Percentiles rank a stretch among this genome's conserved stretches.
Conservation (phyloP, 2,329 filamentous ascomycete species). For the Aspergillus persii region DNA sequence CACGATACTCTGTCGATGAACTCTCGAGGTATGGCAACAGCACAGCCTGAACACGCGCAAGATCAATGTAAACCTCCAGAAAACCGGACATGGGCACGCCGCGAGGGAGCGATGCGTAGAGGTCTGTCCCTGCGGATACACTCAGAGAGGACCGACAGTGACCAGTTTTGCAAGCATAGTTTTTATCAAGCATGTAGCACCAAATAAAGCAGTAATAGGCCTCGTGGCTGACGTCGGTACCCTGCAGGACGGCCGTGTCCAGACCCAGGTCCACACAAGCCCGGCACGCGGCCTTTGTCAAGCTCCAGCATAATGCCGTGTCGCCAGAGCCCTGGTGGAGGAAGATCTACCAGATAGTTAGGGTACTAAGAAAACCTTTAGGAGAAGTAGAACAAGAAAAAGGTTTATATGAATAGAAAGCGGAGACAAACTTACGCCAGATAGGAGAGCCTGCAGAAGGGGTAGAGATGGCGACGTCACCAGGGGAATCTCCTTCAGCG, state of each 20-base stretch:
- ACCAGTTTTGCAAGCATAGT: slow-evolving; percentile 21
- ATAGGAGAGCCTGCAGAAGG: slow-evolving; percentile 16
- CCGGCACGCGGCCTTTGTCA: slow-evolving; percentile 20
- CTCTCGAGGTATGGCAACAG: slow-evolving; percentile 12
- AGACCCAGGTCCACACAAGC: slow-evolving; percentile 18
- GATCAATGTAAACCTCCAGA: slow-evolving; percentile 16
- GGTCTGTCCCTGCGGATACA: not conserved
- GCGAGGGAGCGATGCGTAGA: not conserved
- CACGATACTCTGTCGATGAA: not conserved
- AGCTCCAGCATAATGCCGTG: slow-evolving; percentile 13
- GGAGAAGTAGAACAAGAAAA: not conserved
- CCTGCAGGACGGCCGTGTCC: not conserved
- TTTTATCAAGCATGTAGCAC: slow-evolving; percentile 24
- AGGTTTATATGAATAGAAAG: not conserved
- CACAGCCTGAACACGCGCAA: slow-evolving; percentile 19
- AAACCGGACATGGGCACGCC: not conserved
- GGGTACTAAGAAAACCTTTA: not conserved
- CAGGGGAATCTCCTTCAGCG: slow-evolving; percentile 17
- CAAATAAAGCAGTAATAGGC: slow-evolving; percentile 22
- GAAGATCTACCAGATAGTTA: slow-evolving; percentile 14
- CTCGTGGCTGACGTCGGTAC: slow-evolving; percentile 9
- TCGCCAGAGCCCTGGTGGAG: slow-evolving; percentile 23
- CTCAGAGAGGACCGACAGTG: not conserved
- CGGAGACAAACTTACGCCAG: slow-evolving; percentile 8
- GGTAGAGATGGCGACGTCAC: slow-evolving; percentile 10